Base-by-base conservation (phyloP, 2,329 filamentous ascomycete species). In the Mollisiaceae sp. region DNA sequence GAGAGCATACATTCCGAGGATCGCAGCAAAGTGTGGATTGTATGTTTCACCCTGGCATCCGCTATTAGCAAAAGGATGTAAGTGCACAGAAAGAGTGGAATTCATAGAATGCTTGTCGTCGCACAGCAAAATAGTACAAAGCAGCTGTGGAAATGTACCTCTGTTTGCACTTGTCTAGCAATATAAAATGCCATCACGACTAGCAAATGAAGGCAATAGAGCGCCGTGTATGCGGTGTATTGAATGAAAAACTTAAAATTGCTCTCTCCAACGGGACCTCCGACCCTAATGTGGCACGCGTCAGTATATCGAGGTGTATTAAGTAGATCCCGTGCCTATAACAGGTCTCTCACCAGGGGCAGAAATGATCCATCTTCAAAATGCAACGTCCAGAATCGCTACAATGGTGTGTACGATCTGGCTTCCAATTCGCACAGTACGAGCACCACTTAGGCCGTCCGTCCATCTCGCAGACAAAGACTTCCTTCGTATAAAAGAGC, bases 221-320 rank as follows among this genome's bases (percentile, higher is more conserved):
- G 72, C 4, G 86, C 80, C 1, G 88, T 88, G 76, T 95, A 97
- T 52, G 86, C 84, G 18, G 89, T 88, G 74, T 97, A 97, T 71
- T 97, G 95, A 12, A 93, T 81, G 75, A 99, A 98, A 78, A 92
- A 97, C 73, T 97, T 97, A 81, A 94, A 94, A 2, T 90, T 88
- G 1, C 88, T 93, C 76, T 97, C 94, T 0, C 89, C 91, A 11
- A 99, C 89, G 70, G 97, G 91, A 24, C 94, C 95, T 4, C 94
- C 94, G n/a, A 97, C 94, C 91, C 91, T 85, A 59, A 15, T 56
- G 45, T 24, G 36, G 32, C 22, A 56, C 20, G 45, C 45, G 38
- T 67, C 56, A 66, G 65, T 35, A 41, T 39, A 14, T 18, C 12
- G 38, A 41, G 20, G 6, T 36, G 11, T 24, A 63, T 20, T 41